Conservation (phyloP, 1,284 basidiomycete species). For the Cerrena zonata region DNA sequence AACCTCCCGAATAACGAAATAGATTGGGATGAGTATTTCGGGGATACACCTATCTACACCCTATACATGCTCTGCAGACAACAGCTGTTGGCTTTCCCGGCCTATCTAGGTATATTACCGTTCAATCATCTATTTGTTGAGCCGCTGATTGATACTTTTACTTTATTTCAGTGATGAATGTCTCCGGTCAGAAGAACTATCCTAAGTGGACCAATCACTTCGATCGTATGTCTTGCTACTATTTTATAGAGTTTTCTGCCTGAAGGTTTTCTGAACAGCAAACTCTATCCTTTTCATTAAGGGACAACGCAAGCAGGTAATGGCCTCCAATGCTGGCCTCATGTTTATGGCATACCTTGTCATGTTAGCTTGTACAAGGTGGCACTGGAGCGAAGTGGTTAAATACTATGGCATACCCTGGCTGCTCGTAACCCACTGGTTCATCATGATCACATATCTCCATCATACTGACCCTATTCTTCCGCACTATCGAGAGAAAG, state of each 20-base stretch:
- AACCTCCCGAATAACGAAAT: slow-evolving; percentile 29
- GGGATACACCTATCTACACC: slow-evolving; percentile 57
- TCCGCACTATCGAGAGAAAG: slow-evolving; percentile 32
- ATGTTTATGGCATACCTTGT: slow-evolving; percentile 39
- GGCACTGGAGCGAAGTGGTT: slow-evolving; percentile 35
- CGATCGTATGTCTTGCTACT: slow-evolving; percentile 36
- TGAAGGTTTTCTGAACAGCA: slow-evolving; percentile 28
- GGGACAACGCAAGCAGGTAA: slow-evolving; percentile 44
- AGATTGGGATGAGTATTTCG: slow-evolving; percentile 52
- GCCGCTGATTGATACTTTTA: not conserved
- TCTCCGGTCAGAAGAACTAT: slow-evolving; percentile 64
- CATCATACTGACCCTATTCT: slow-evolving; percentile 48
- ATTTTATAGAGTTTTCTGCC: too few relatives aligned
- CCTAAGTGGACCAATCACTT: slow-evolving; percentile 61
- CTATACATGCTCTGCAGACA: slow-evolving; percentile 47
- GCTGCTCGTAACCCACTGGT: slow-evolving; percentile 47
- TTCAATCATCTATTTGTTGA: not conserved
- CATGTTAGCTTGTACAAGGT: slow-evolving; percentile 24
- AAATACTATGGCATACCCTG: slow-evolving; percentile 55
- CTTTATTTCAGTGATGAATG: slow-evolving; percentile 43
- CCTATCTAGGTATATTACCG: slow-evolving; percentile 50
- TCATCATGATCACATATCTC: slow-evolving; percentile 45
- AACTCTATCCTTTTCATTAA: slow-evolving; percentile 50
- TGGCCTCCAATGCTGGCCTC: slow-evolving; percentile 50
- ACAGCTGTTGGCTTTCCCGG: slow-evolving; percentile 74